Base-by-base conservation (phyloP, 805 yeast species). In the Millerozyma miso region DNA sequence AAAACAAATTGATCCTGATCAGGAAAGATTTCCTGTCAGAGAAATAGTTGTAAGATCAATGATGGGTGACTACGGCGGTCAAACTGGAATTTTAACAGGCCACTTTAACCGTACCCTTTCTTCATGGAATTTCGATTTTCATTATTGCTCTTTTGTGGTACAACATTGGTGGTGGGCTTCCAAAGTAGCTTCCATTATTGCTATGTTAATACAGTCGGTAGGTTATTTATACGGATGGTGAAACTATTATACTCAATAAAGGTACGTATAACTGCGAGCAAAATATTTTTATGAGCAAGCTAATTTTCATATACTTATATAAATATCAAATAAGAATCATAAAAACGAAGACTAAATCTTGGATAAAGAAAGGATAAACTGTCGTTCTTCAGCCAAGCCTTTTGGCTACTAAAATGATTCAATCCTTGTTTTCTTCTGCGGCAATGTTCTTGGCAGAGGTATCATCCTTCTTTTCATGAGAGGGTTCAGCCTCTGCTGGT, bases 141-240 rank as follows among this genome's bases (percentile, higher is more conserved):
- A 76, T 4, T 68, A 84, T 46, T 93, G 99, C 65, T 83, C 89
- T 13, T 91, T 91, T 60, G 75, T 77, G 1, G 78, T 88, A 8
- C 97, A 90, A 65, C 97, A 90, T 59, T 79, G 85, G 41, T 93
- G 99, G 99, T 93, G 99, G 99, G 86, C 77, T 5, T 75, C 95
- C 2, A 82, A 86, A 54, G 74, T 82, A 1, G 41, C 58, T 16
- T 39, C 61, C 6, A 48, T 60, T n/a, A 52, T 76, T 23, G 47
- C 66, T 13, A 44, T 69, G 15, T 51, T 69, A 13, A 31, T 66
- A 19, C 60, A 60, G 36, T 65, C 72, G 3, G 16, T 52, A 4
- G 42, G 45, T 1, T 45, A 38, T 38, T 39, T 52, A 19, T 20
- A 18, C 13, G 40, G 40, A 15, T 37, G 35, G 37, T 37, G 29